phyloP scores from a whole-genome alignment of 345 rosid species.

The Heritiera fomes region DNA sequence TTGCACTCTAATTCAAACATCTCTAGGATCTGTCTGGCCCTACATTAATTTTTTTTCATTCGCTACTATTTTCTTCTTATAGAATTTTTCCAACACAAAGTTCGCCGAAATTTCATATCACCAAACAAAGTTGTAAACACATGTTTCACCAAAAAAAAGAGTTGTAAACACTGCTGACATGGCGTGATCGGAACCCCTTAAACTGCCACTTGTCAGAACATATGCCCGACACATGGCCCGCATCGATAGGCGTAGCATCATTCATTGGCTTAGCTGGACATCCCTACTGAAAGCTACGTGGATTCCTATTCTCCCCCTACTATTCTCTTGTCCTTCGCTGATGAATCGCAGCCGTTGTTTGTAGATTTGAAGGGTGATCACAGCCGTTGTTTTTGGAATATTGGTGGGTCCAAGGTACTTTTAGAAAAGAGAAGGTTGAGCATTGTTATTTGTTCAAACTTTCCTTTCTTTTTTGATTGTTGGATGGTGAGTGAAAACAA shows the following conservation, averaged over 20 bases:
- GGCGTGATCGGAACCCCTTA: slow-evolving; percentile 23
- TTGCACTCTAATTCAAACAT: slow-evolving; percentile 42
- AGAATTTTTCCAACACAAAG: slow-evolving; percentile 30
- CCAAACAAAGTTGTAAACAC: too few relatives aligned
- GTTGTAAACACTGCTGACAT: slow-evolving; percentile 18
- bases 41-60: background rate
- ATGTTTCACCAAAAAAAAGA: too few relatives aligned
- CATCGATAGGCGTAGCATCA: slow-evolving; percentile 33
- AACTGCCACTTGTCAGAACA: slow-evolving; percentile 16
- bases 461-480: background rate
- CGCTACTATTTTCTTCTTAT: background rate
- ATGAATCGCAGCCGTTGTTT: slow-evolving; percentile 21
- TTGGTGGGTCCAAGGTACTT: background rate
- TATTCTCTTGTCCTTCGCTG: slow-evolving; percentile 9
- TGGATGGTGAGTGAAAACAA: slow-evolving; percentile 32
- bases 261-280: slow-evolving; percentile 25
- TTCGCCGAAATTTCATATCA: slow-evolving; percentile 34
- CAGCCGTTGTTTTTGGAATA: slow-evolving; percentile 19
- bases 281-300: slow-evolving; percentile 31
- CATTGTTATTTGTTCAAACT: background rate
- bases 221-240: slow-evolving; percentile 32
- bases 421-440: background rate
- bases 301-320: background rate
- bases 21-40: slow-evolving; percentile 33
- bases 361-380: background rate